These are phyloP conservation scores for Gossypium armourianum DNA, from an alignment of 441 rosid genomes.

Conservation along the genomic window DNA sequence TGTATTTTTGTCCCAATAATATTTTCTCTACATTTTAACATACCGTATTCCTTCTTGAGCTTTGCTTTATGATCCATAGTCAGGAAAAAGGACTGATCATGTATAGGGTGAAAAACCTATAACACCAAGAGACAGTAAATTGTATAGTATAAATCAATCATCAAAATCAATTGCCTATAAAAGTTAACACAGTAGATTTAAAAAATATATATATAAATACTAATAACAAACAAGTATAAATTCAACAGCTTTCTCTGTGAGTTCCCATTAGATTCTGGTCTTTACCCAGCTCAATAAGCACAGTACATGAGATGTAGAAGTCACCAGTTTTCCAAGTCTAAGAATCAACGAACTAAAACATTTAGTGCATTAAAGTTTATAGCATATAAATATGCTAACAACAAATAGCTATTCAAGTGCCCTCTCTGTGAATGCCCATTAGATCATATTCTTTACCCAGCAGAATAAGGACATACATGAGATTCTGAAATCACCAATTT, in stretches of 20 bases:
- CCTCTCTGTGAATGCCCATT: neutral
- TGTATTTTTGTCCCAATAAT: neutral
- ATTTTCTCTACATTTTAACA: slow-evolving; percentile 7
- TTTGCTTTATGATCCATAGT: slow-evolving; percentile 45
- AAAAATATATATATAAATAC: neutral
- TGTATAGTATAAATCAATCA: neutral
- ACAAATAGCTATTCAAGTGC: neutral
- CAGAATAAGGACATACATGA: neutral
- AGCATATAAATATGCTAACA: slow-evolving; percentile 3
- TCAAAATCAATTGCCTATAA: neutral
- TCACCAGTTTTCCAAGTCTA: neutral
- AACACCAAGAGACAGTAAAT: slow-evolving; percentile 14
- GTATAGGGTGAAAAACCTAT: slow-evolving; percentile 70
- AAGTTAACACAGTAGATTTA: neutral
- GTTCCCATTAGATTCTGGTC: neutral
- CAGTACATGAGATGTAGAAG: neutral
- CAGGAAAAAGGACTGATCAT: slow-evolving; percentile 64
- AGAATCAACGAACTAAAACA: neutral
- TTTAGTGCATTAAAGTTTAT: neutral
- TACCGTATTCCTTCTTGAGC: slow-evolving; percentile 81
- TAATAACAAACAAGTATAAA: neutral
- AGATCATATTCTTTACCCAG: neutral
- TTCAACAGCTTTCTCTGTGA: neutral
- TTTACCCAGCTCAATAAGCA: neutral
- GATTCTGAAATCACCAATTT: neutral